Evolutionary conservation across 441 rosid genomes (phyloP).

Genomic region (Oxalis stricta): DNA sequence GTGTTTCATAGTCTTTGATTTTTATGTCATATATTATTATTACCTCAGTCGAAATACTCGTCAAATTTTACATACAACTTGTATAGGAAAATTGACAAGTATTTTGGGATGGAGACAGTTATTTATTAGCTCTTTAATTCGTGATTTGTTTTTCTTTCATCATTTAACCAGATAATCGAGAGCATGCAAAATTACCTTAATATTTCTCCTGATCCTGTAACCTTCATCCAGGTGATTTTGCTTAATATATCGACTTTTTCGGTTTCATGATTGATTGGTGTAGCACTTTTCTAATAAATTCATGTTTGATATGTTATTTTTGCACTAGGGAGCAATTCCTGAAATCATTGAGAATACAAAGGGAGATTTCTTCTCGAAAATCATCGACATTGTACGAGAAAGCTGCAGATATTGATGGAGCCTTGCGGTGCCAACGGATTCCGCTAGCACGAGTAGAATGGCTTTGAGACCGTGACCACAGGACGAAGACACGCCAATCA

Average conservation of each 20-base stretch:
- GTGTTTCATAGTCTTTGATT: neutral
- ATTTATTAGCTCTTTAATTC: neutral
- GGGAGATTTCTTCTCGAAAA: slow-evolving; percentile 7
- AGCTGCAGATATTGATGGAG: too few species aligned
- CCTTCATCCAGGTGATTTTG: slow-evolving; percentile 27
- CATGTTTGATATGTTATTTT: neutral
- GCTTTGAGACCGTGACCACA: too few species aligned
- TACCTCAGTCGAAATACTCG: too few species aligned
- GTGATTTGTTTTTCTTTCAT: neutral
- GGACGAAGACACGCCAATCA: too few species aligned
- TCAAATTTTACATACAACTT: too few species aligned
- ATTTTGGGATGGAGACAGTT: too few species aligned
- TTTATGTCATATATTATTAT: neutral
- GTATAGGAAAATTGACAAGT: too few species aligned
- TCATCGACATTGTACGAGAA: neutral
- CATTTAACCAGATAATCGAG: slow-evolving; percentile 19
- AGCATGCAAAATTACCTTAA: slow-evolving; percentile 20
- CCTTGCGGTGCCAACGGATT: too few species aligned
- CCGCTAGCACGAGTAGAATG: too few species aligned
- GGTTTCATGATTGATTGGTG: neutral
- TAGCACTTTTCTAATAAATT: neutral
- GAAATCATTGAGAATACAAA: slow-evolving; percentile 8
- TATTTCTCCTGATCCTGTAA: slow-evolving; percentile 24
- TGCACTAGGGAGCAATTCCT: slow-evolving; percentile 10
- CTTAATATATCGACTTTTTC: too few species aligned